These are phyloP conservation scores for Arthrobotrys megalospora DNA, from an alignment of 2,329 filamentous ascomycete species.

Conservation along the genomic window DNA sequence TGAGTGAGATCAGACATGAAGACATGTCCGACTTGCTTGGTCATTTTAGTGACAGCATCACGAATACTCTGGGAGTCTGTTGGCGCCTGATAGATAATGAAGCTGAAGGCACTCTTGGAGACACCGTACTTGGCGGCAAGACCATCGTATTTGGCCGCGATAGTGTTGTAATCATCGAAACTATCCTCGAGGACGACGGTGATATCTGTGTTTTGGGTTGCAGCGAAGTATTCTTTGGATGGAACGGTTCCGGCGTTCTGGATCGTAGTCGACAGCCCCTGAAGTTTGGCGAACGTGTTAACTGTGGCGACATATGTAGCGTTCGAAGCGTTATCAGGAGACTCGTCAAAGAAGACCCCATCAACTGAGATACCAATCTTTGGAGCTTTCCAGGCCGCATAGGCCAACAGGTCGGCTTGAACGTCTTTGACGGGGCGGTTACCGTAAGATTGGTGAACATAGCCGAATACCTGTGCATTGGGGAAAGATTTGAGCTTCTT, in stretches of 20 bases:
- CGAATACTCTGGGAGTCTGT: conserved; percentile 32
- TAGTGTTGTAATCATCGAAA: conserved; percentile 31
- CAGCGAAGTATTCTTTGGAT: conserved; percentile 39
- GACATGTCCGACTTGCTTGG: conserved; percentile 46
- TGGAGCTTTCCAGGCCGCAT: conserved; percentile 36
- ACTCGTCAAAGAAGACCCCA: conserved; percentile 58
- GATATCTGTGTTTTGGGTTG: conserved; percentile 45
- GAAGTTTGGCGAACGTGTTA: conserved; percentile 44
- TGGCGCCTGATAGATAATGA: conserved; percentile 44
- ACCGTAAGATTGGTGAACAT: conserved; percentile 53
- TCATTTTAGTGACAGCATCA: conserved; percentile 32
- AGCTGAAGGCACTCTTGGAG: conserved; percentile 39
- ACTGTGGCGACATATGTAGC: conserved; percentile 35
- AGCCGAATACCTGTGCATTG: conserved; percentile 45
- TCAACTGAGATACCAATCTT: conserved; percentile 42
- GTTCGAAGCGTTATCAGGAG: conserved; percentile 18
- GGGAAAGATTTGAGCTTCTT: conserved; percentile 51
- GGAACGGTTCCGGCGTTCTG: conserved; percentile 49
- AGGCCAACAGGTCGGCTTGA: conserved; percentile 32
- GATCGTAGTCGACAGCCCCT: conserved; percentile 33
- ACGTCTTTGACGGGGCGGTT: conserved; percentile 7
- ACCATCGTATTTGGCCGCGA: conserved; percentile 12
- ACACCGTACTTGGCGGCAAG: conserved; percentile 43
- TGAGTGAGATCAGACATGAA: conserved; percentile 44
- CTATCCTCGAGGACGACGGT: conserved; percentile 45